These are phyloP conservation scores for Phytophthora sp. DNA, from an alignment of 352 stramenopile genomes.

Conservation along the genomic window DNA sequence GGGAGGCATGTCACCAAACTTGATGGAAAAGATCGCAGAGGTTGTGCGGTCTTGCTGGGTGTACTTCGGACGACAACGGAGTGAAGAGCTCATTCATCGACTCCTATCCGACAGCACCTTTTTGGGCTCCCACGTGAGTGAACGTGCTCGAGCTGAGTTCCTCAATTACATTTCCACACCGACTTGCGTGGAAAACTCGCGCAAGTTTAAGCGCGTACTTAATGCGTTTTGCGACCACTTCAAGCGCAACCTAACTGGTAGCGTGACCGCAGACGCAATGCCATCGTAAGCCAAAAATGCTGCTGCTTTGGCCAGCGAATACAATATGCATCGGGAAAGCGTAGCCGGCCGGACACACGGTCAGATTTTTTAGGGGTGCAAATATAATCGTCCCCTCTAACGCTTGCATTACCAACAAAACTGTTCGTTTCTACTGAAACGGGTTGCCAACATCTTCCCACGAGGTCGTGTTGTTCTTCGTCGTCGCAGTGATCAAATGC, in stretches of 20 bases:
- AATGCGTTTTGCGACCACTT: slow-evolving; percentile 83
- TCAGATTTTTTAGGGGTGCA: slow-evolving; percentile 18
- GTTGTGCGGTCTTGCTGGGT: slow-evolving; percentile 79
- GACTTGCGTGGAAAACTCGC: slow-evolving; percentile 73
- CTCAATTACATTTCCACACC: slow-evolving; percentile 59
- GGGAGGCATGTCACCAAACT: slow-evolving; percentile 58
- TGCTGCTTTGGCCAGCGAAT: neutral
- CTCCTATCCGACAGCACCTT: slow-evolving; percentile 69
- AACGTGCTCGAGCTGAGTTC: slow-evolving; percentile 62
- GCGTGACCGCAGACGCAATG: slow-evolving; percentile 13
- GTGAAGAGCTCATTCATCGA: slow-evolving; percentile 63
- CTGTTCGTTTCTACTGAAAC: slow-evolving; percentile 51
- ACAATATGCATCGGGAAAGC: neutral
- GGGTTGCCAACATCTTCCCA: slow-evolving; percentile 77
- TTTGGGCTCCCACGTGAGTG: slow-evolving; percentile 61
- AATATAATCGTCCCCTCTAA: slow-evolving; percentile 3
- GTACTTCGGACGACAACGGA: slow-evolving; percentile 68
- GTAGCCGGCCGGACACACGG: neutral
- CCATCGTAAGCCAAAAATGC: slow-evolving; percentile 6
- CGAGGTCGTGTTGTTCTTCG: slow-evolving; percentile 55
- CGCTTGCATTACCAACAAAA: slow-evolving; percentile 1
- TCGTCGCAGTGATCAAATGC: slow-evolving; percentile 76
- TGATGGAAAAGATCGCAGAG: slow-evolving; percentile 72
- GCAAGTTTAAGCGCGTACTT: slow-evolving; percentile 82
- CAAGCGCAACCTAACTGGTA: slow-evolving; percentile 51